A percentile compares a stretch with the other conserved stretches of the same genome.
Evolutionary conservation across 768 basidiomycete species (phyloP).

Genomic region (Tulasnella sp.): DNA sequence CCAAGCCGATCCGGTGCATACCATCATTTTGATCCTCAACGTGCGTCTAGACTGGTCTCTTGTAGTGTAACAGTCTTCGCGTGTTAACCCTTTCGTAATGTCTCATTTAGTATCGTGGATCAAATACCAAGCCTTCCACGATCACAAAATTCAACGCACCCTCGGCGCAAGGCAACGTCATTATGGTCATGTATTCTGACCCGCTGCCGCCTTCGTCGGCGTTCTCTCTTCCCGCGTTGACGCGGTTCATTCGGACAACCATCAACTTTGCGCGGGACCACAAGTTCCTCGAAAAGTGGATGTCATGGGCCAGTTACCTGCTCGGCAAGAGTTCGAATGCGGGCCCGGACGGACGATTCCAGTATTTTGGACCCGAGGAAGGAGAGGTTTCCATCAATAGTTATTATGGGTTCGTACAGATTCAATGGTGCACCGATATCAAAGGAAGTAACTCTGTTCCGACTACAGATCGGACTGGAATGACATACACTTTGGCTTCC

Average conservation of each 20-base stretch:
- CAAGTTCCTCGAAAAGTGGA: constrained; percentile 1
- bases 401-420: neutral
- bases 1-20: neutral
- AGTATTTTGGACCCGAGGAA: neutral
- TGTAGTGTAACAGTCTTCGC: neutral
- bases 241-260: constrained; percentile 5
- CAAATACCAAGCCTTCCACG: neutral
- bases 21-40: neutral
- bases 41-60: neutral
- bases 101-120: neutral
- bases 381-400: constrained; percentile 7
- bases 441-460: neutral
- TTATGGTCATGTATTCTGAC: neutral
- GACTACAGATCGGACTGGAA: constrained; percentile 13
- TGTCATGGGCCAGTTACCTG: neutral
- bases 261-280: constrained; percentile 14
- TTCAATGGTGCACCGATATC: neutral
- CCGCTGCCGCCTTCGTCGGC: neutral
- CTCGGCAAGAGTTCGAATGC: constrained; percentile 2
- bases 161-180: neutral
- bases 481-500: constrained; percentile 16
- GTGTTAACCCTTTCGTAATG: neutral
- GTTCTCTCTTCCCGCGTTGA: neutral
- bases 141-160: neutral
- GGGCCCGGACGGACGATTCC: neutral